Conservation (phyloP, 2,329 filamentous ascomycete genomes). For the Aspergillus unguis region DNA sequence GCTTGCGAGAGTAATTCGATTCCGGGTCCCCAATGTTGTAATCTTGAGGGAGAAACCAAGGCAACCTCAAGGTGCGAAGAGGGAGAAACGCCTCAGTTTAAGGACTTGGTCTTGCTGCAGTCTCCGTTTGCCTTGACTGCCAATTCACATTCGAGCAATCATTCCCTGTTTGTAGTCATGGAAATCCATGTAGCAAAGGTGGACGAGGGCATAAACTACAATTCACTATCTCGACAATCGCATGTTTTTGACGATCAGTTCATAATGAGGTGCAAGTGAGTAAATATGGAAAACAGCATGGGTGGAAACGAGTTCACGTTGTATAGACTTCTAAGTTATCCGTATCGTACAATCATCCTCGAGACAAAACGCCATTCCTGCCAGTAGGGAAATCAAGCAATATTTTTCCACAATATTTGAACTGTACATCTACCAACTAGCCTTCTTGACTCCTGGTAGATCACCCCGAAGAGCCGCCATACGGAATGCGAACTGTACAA, state of each 20-base stretch:
- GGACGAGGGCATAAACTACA: too few species aligned
- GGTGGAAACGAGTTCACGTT: not conserved
- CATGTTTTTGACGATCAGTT: too few species aligned
- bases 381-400: slow-evolving; percentile 6
- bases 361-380: slow-evolving; percentile 27
- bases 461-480: slow-evolving; percentile 81
- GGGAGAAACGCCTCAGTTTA: not conserved
- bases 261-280: not conserved
- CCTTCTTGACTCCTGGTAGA: slow-evolving; percentile 89
- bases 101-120: not conserved
- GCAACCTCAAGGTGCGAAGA: not conserved
- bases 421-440: slow-evolving; percentile 70
- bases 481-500: slow-evolving; percentile 79
- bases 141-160: not conserved
- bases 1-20: not conserved
- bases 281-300: not conserved
- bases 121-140: not conserved
- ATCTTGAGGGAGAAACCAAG: not conserved
- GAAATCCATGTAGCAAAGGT: too few species aligned
- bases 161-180: not conserved
- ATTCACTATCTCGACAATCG: too few species aligned
- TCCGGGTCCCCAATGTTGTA: not conserved
- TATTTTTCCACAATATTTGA: too few species aligned
- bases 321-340: slow-evolving; percentile 6
- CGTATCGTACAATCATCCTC: slow-evolving; percentile 11